Conservation (phyloP, 2,329 filamentous ascomycete species). For the Alternaria ethzedia region DNA sequence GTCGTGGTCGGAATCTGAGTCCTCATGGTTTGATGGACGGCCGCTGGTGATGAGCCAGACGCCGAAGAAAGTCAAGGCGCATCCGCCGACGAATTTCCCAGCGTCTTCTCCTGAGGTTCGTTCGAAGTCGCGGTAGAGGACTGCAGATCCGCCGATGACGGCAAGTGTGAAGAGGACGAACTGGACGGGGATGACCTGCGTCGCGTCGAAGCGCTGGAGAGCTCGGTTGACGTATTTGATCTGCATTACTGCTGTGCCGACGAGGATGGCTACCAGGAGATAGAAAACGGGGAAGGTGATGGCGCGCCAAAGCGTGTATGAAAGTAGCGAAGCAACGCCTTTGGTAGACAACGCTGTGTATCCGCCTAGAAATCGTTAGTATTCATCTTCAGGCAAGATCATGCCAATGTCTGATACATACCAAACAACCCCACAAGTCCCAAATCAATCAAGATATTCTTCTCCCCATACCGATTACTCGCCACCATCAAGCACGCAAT, state of each 20-base stretch:
- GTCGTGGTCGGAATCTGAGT: constrained; percentile 60
- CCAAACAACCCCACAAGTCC: constrained; percentile 93
- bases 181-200: constrained; percentile 96
- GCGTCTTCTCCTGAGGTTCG: constrained; percentile 76
- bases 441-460: constrained; percentile 88
- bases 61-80: constrained; percentile 88
- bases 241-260: constrained; percentile 90
- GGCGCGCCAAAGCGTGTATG: constrained; percentile 84
- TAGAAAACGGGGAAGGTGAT: constrained; percentile 94
- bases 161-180: constrained; percentile 97
- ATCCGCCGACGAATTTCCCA: constrained; percentile 86
- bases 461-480: constrained; percentile 82
- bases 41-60: constrained; percentile 98
- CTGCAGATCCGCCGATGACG: constrained; percentile 90
- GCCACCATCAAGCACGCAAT: constrained; percentile 81
- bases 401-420: constrained; percentile 55
- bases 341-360: constrained; percentile 98
- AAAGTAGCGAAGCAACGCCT: constrained; percentile 92
- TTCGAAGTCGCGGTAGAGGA: constrained; percentile 95
- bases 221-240: constrained; percentile 94
- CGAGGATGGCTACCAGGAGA: constrained; percentile 76
- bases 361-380: constrained; percentile 64
- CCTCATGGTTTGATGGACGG: constrained; percentile 52
- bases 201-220: constrained; percentile 93
- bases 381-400: no score